Evolutionary conservation across 768 basidiomycete genomes (phyloP).

Genomic region (Pholiota molesta): DNA sequence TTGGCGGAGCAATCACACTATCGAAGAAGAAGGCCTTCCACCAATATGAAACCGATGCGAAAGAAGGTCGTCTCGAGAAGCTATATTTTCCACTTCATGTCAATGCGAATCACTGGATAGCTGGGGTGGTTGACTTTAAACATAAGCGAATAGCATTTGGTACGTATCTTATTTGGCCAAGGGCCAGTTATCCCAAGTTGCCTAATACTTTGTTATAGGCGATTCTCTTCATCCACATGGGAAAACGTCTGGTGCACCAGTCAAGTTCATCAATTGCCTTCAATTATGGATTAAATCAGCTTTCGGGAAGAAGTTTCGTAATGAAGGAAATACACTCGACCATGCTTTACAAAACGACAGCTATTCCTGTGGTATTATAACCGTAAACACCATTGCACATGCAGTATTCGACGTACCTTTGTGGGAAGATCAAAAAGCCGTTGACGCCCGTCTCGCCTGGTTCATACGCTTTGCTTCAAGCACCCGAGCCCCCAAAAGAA

Average conservation of each 20-base stretch:
- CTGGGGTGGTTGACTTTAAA: conserved; percentile 4
- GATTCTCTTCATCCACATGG: background rate
- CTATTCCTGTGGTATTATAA: conserved; percentile 21
- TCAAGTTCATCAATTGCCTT: background rate
- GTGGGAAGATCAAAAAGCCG: background rate
- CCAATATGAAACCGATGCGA: background rate
- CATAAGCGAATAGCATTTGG: background rate
- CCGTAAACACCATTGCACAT: conserved; percentile 23
- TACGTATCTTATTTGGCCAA: background rate
- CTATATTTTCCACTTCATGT: conserved; percentile 13
- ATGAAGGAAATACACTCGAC: conserved; percentile 1
- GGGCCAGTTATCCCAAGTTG: background rate
- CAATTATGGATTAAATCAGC: background rate
- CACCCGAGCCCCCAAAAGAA: background rate
- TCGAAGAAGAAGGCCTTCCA: background rate
- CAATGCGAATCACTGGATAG: conserved; percentile 12
- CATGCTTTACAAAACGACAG: conserved; percentile 22
- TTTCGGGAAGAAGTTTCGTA: background rate
- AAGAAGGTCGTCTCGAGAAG: background rate
- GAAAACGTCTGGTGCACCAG: background rate
- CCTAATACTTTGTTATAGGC: background rate
- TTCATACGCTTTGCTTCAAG: conserved; percentile 6
- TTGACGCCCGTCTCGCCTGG: conserved; percentile 10
- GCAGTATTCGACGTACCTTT: conserved; percentile 13
- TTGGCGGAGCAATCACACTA: background rate